phyloP scores from a whole-genome alignment of 768 basidiomycete genomes.

The Cystobasidium onofrii region DNA sequence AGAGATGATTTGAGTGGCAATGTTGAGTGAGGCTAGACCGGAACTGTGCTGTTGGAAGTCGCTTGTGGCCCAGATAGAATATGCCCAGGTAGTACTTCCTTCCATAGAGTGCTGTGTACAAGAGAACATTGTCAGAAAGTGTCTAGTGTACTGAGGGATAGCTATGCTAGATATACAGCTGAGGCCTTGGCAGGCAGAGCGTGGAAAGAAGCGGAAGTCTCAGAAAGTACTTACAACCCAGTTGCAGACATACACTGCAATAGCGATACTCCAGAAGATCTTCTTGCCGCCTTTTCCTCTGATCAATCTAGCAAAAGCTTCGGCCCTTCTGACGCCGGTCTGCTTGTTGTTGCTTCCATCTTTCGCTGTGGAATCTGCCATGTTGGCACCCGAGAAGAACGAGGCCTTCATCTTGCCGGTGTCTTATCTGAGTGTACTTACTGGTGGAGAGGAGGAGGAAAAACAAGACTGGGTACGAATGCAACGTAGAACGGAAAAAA shows the following conservation, averaged over 20 bases:
- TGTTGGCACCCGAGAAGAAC: not conserved
- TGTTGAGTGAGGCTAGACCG: conserved; percentile 42
- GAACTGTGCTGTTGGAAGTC: conserved; percentile 43
- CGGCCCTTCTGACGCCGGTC: not conserved
- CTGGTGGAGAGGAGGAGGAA: not conserved
- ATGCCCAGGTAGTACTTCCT: conserved; percentile 25
- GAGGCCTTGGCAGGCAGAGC: no score
- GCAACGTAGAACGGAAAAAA: not conserved
- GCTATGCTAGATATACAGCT: no score
- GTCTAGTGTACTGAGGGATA: not conserved
- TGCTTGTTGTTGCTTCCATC: conserved; percentile 4
- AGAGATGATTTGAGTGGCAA: conserved; percentile 43
- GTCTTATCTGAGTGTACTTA: not conserved
- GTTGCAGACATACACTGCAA: not conserved
- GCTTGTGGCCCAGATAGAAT: conserved; percentile 43
- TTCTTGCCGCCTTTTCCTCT: conserved; percentile 14
- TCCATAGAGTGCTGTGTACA: conserved; percentile 23
- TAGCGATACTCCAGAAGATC: conserved; percentile 5
- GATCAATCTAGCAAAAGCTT: not conserved
- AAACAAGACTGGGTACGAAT: no score
- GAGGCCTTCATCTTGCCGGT: not conserved
- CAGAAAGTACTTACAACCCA: not conserved
- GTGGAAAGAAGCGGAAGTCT: no score
- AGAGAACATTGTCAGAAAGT: not conserved
- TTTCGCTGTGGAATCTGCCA: not conserved